Evolutionary conservation across 1,284 basidiomycete species (phyloP), one percentile per base, ranked within the genome.

Genomic region (Leucoagaricus sp.): DNA sequence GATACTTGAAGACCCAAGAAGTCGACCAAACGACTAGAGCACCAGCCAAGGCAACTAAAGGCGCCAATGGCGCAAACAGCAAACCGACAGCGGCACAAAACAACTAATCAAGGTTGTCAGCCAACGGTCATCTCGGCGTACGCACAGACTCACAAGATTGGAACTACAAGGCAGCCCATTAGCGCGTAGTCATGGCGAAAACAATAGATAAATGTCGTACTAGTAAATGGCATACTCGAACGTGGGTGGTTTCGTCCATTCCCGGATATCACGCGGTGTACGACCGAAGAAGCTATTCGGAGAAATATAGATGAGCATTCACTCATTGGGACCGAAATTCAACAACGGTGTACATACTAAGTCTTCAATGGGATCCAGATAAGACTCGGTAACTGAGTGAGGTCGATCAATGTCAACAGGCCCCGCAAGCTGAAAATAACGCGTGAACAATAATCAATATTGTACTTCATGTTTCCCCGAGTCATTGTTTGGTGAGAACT

Each of bases 331-430:
- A 51, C 1, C 55, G 38, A 13, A 15, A 28, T n/a, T 9, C 9
- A 26, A n/a, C 17, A 21, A 31, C 45, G 34, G 17, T 7, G n/a
- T 34, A 61, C 75, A 8, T 57, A 78, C 76, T 68, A 72, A 49
- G 91, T 94, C 72, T 91, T 91, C 73, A 98, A 77, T 33, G 88
- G 95, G 19, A 95, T 84, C 77, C 90, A 85, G 12, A 95, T 67
- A 29, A 99, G 80, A 68, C 96, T 96, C 73, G 97, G 74, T 53
- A 98, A 85, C 71, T 99, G 97, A 5, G 96, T 95, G 41, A 99
- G 79, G 70, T 99, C 97, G 67, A 98, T 98, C 57, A 98, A 76
- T 21, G 88, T 88, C 45, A 98, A 81, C 81, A 96, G 97, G 28
- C 94, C 96, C 66, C 95, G 92, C 28, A 98, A 80, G 4, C 89